phyloP scores from a whole-genome alignment of 352 stramenopile genomes.

The Globisporangium lucens region DNA sequence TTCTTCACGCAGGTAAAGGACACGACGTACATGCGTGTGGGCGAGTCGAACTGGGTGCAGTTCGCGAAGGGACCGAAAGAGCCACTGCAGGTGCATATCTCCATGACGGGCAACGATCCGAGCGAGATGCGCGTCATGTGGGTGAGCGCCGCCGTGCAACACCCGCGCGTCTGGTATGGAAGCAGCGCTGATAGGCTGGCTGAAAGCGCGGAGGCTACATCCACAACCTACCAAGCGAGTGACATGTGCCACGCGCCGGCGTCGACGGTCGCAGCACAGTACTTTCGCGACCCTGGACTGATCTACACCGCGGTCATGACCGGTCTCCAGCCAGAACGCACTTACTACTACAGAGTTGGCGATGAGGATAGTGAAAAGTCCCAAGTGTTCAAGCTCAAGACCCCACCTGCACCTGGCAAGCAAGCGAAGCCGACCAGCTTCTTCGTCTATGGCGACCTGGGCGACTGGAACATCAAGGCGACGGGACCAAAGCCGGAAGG shows the following conservation, averaged over 20 bases:
- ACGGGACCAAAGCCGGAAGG: conserved; percentile 13
- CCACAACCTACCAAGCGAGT: conserved; percentile 10
- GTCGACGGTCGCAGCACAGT: conserved; percentile 14
- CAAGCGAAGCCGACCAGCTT: conserved; percentile 32
- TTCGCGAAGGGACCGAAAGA: conserved; percentile 27
- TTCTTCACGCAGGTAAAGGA: conserved; percentile 22
- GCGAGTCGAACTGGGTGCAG: conserved; percentile 27
- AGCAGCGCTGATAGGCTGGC: background rate
- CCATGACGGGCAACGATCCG: conserved; percentile 22
- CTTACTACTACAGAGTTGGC: conserved; percentile 29
- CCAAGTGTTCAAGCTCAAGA: conserved; percentile 19
- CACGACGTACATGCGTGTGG: conserved; percentile 20
- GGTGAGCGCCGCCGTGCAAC: conserved; percentile 22
- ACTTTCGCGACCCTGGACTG: conserved; percentile 23
- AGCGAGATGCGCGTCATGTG: conserved; percentile 41
- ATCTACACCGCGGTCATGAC: conserved; percentile 24
- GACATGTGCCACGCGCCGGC: conserved; percentile 32
- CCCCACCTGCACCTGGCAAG: conserved; percentile 17
- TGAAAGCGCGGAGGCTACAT: background rate
- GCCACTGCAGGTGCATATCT: conserved; percentile 35
- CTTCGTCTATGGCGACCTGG: conserved; percentile 76
- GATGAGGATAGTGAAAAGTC: background rate
- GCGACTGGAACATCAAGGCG: conserved; percentile 28
- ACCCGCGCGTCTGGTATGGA: conserved; percentile 25
- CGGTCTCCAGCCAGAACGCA: conserved; percentile 8